Conservation (phyloP, 331 rosid genomes). For the Cydonia oblonga region DNA sequence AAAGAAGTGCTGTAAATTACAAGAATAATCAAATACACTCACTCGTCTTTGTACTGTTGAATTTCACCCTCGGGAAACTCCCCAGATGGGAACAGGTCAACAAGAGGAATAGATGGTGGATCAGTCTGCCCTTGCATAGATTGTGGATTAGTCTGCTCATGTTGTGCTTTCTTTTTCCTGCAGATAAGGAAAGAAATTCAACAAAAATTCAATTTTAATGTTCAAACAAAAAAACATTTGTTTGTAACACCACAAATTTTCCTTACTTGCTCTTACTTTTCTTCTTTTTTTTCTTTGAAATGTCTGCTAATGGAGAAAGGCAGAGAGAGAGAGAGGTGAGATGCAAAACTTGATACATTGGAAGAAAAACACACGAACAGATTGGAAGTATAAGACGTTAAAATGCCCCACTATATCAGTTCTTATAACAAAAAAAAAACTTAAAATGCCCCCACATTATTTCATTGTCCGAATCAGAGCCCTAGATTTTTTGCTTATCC, state of each 20-base stretch:
- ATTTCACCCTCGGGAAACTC: slow-evolving; percentile 83
- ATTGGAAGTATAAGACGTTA: not conserved
- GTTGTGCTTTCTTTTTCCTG: slow-evolving; percentile 67
- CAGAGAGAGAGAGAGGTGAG: not conserved
- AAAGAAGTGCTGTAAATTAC: not conserved
- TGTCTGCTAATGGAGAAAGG: slow-evolving; percentile 32
- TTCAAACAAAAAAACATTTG: not conserved
- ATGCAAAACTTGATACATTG: not conserved
- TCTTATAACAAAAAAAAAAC: not conserved
- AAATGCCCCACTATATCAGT: not conserved
- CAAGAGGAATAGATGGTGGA: slow-evolving; percentile 72
- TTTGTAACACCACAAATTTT: not conserved
- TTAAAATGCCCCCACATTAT: not conserved
- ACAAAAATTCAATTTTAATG: slow-evolving; percentile 6
- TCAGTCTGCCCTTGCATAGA: slow-evolving; percentile 33
- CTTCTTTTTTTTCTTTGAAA: slow-evolving; percentile 85
- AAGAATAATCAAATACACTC: slow-evolving; percentile 21
- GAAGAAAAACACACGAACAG: not conserved
- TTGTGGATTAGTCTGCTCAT: slow-evolving; percentile 56
- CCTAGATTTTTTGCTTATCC: not conserved
- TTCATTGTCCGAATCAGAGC: not conserved
- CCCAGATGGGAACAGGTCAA: slow-evolving; percentile 68
- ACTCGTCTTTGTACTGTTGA: slow-evolving; percentile 84
- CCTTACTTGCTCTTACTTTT: slow-evolving; percentile 86
- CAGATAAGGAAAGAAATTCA: slow-evolving; percentile 11